phyloP scores from a whole-genome alignment of 345 rosid species.

The Salix exigua region DNA sequence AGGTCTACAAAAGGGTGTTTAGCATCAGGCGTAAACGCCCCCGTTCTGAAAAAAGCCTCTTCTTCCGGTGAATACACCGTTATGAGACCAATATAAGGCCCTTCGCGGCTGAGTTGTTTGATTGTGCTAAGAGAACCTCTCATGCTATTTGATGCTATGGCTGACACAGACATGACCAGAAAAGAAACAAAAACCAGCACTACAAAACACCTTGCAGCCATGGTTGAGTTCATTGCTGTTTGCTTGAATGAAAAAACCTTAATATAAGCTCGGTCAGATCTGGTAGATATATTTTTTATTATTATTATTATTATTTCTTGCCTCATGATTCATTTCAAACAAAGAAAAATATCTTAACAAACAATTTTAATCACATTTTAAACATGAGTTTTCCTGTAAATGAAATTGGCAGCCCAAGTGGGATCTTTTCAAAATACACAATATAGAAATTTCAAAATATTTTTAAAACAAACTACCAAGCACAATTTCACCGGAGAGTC shows the following conservation, averaged over 20 bases:
- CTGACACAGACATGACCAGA: conserved; percentile 8
- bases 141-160: conserved; percentile 12
- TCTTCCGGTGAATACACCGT: conserved; percentile 44
- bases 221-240: not conserved
- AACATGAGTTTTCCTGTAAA: too few species aligned
- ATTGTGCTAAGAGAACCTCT: conserved; percentile 14
- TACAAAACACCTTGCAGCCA: conserved; percentile 15
- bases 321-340: too few species aligned
- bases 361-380: too few species aligned
- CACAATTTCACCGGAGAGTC: too few species aligned
- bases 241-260: not conserved
- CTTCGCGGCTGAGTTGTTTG: conserved; percentile 35
- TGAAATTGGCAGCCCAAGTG: too few species aligned
- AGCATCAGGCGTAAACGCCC: conserved; percentile 32
- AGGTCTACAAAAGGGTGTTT: conserved; percentile 40
- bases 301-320: too few species aligned
- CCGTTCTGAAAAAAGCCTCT: conserved; percentile 30
- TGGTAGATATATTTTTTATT: too few species aligned
- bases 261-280: not conserved
- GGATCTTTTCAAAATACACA: too few species aligned
- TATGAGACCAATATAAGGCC: conserved; percentile 47
- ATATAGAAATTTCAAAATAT: too few species aligned
- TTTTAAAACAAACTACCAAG: too few species aligned
- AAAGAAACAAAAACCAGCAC: conserved; percentile 1
- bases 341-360: too few species aligned